Conservation (phyloP, 176 grass and related monocot species). For the Carex littledalei region DNA sequence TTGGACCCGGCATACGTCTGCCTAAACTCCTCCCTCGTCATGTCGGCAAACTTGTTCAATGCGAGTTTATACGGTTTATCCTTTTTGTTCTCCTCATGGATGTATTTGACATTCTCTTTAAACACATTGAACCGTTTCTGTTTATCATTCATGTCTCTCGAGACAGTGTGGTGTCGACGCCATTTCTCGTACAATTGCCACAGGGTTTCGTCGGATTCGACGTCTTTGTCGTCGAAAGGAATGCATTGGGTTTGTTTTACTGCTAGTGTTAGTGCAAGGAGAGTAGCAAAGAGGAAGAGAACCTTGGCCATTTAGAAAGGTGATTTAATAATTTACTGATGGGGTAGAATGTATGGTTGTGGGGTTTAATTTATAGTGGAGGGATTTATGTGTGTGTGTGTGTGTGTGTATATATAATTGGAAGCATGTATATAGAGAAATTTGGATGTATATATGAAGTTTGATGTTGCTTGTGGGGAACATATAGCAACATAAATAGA, state of each 20-base stretch:
- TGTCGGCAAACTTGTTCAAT: conserved; percentile 76
- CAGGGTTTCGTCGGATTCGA: conserved; percentile 58
- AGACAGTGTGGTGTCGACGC: conserved; percentile 48
- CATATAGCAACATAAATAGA: neutral
- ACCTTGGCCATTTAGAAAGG: neutral
- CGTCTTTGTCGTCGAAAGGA: conserved; percentile 44
- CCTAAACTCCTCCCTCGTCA: conserved; percentile 70
- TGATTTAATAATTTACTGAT: neutral
- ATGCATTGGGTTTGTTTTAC: conserved; percentile 19
- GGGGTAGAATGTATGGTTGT: neutral
- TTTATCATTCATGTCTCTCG: conserved; percentile 52
- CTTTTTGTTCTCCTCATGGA: conserved; percentile 60
- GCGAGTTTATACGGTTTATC: conserved; percentile 82
- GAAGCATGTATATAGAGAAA: neutral
- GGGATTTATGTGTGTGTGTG: neutral
- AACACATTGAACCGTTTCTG: conserved; percentile 68
- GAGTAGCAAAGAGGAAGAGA: neutral
- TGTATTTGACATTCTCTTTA: conserved; percentile 57
- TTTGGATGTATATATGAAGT: conserved; percentile 27
- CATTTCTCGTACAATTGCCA: conserved; percentile 69
- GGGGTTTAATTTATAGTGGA: conserved; percentile 12
- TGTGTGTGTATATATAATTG: neutral
- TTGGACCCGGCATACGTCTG: conserved; percentile 43
- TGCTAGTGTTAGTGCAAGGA: neutral
- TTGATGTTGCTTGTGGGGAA: conserved; percentile 28